Conservation (phyloP, 768 basidiomycete genomes). For the Phlebiopsis flavidoalba region DNA sequence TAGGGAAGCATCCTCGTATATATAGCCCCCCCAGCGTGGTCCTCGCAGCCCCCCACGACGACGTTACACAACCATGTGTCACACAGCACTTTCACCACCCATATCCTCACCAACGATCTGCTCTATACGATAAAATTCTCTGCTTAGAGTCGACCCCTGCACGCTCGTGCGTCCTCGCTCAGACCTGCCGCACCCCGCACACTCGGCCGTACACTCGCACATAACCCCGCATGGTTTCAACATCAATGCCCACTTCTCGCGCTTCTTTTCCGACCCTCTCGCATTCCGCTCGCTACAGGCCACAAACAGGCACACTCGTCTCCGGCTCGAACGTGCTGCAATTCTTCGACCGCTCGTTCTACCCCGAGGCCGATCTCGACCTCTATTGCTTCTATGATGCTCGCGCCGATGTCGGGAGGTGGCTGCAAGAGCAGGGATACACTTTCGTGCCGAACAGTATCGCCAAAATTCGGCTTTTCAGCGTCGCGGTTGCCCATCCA, state of each 20-base stretch:
- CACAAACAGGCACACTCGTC: constrained; percentile 38
- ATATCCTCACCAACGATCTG: background rate
- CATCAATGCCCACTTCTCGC: constrained; percentile 29
- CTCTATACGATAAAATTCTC: constrained; percentile 12
- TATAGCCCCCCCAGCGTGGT: too few species aligned
- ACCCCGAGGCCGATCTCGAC: constrained; percentile 46
- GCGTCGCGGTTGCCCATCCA: background rate
- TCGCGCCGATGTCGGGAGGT: constrained; percentile 29
- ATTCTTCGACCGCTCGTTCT: constrained; percentile 41
- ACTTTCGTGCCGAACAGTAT: background rate
- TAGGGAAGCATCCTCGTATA: too few species aligned
- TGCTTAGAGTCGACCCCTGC: constrained; percentile 3
- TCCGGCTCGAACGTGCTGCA: constrained; percentile 53
- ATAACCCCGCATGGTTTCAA: constrained; percentile 27
- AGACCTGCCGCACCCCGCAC: constrained; percentile 16
- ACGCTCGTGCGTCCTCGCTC: constrained; percentile 10
- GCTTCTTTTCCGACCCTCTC: constrained; percentile 32
- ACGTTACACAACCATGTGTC: too few species aligned
- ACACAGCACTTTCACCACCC: too few species aligned
- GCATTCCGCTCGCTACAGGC: constrained; percentile 41
- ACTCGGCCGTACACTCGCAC: constrained; percentile 18
- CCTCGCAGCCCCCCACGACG: too few species aligned
- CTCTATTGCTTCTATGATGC: constrained; percentile 35
- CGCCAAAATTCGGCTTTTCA: constrained; percentile 18
- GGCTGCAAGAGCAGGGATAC: constrained; percentile 20